Percentiles rank a stretch among this genome's conserved stretches.
Conservation (phyloP, 2,329 filamentous ascomycete genomes). For the Lachnellula subtilissima region DNA sequence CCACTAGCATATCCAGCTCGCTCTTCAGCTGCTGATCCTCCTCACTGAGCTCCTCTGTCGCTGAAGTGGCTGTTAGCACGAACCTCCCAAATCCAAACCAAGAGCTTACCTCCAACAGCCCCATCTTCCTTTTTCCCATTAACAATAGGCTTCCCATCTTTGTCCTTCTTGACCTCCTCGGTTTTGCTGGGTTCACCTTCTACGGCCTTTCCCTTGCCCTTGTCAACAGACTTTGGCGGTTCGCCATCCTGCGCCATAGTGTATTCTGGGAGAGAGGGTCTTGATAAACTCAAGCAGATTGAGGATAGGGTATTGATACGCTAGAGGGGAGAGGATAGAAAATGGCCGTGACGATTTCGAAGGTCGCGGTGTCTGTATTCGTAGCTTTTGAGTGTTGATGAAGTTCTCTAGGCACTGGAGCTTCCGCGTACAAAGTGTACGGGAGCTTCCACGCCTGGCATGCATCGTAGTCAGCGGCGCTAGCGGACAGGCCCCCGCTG, state of each 20-base stretch:
- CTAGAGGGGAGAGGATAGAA: background rate
- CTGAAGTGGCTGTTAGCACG: constrained; percentile 35
- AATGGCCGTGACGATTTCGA: constrained; percentile 1
- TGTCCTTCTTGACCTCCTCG: constrained; percentile 55
- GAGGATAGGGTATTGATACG: background rate
- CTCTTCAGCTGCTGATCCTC: constrained; percentile 98
- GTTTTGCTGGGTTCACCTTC: constrained; percentile 58
- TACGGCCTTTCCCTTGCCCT: constrained; percentile 91
- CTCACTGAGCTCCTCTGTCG: constrained; percentile 85
- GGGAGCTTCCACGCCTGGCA: background rate
- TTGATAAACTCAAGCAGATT: constrained; percentile 3
- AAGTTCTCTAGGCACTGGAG: constrained; percentile 26
- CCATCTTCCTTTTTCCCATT: constrained; percentile 74
- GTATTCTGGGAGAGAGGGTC: constrained; percentile 23
- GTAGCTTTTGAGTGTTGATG: constrained; percentile 18
- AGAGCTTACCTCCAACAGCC: constrained; percentile 37
- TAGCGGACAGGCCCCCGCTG: background rate
- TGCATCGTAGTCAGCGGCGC: too few relatives aligned
- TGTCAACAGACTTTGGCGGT: constrained; percentile 77
- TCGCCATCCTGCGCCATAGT: constrained; percentile 93
- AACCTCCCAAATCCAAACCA: constrained; percentile 10
- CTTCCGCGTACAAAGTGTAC: constrained; percentile 28
- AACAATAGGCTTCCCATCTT: constrained; percentile 63
- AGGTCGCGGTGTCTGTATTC: constrained; percentile 29
- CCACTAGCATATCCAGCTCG: constrained; percentile 96